Percentiles rank a stretch among this genome's conserved stretches.
Conservation (phyloP, 2,329 filamentous ascomycete genomes). For the Fusarium anguioides region DNA sequence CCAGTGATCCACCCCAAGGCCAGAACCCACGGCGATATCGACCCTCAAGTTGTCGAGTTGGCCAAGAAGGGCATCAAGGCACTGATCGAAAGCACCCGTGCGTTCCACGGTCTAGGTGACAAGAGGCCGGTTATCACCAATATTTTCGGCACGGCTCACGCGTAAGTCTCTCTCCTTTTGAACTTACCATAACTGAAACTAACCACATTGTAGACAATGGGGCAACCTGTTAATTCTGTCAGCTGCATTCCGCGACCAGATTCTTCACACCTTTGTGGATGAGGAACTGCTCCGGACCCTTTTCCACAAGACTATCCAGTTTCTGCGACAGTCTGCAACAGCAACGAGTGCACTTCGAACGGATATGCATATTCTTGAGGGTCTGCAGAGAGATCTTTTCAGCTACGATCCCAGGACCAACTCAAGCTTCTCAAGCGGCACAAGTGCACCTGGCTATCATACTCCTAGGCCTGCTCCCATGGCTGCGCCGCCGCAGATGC, state of each 20-base stretch:
- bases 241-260: conserved; percentile 77
- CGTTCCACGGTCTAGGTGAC: conserved; percentile 75
- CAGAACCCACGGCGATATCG: conserved; percentile 54
- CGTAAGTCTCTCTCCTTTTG: conserved; percentile 70
- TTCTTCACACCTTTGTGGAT: conserved; percentile 69
- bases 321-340: conserved; percentile 75
- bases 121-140: conserved; percentile 89
- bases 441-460: conserved; percentile 46
- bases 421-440: conserved; percentile 58
- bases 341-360: conserved; percentile 79
- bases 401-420: conserved; percentile 45
- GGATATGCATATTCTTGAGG: conserved; percentile 79
- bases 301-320: conserved; percentile 78
- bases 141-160: conserved; percentile 93
- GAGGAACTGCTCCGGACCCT: conserved; percentile 67
- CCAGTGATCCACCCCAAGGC: conserved; percentile 54
- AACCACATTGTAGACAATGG: conserved; percentile 77
- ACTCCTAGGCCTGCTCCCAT: conserved; percentile 41
- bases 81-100: conserved; percentile 84
- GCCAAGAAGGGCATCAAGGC: conserved; percentile 75
- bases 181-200: conserved; percentile 5
- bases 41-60: conserved; percentile 61
- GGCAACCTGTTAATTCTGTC: conserved; percentile 93
- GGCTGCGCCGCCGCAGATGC: conserved; percentile 41
- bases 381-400: conserved; percentile 61